Evolutionary conservation across 2,329 filamentous ascomycete genomes (phyloP), one percentile per base, ranked within the genome.

Genomic region (Fusarium tuaranense): DNA sequence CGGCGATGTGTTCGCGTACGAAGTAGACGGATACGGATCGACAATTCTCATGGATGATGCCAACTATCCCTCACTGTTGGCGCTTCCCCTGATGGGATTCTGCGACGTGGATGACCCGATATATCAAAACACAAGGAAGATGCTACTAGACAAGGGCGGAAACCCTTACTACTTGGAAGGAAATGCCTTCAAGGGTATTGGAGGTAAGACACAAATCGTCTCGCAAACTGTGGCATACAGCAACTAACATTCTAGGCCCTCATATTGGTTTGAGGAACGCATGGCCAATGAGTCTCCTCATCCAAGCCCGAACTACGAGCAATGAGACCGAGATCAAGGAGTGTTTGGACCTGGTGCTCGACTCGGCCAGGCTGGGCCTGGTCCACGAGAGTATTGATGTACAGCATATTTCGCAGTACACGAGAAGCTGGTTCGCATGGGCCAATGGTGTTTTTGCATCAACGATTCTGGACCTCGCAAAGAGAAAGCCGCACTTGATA

Each of bases 401-500:
- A 7, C 92, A 96, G 71, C 80, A 83, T 46, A 77, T 85, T 3
- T 70, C 74, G n/a, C 84, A 86, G 25, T 98, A 97, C 82, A 98
- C 96, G 2, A 88, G 95, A 74, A 95, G 93, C 80, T 98, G 96
- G 96, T 98, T 98, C 82, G 95, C 96, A 3, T 98, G 95, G 97
- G 97, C 97, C 13, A 99, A 99, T 78, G 97, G 95, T 1, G 95
- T 99, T 13, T 98, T 98, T 84, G 95, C 96, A 16, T 92, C 95
- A 82, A 97, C 95, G 0, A 94, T 99, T 55, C 85, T 99, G 62
- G 95, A 98, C 85, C 81, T 99, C 63, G 97, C 95, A 1, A 92
- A 93, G 83, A 87, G 96, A 81, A 98, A 97, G 83, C 97, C 97
- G 5, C 90, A 97, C 82, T 82, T 98, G 77, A 88, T 98, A 44